Conservation (phyloP, 2,329 filamentous ascomycete species). For the Sphaerulina musiva region DNA sequence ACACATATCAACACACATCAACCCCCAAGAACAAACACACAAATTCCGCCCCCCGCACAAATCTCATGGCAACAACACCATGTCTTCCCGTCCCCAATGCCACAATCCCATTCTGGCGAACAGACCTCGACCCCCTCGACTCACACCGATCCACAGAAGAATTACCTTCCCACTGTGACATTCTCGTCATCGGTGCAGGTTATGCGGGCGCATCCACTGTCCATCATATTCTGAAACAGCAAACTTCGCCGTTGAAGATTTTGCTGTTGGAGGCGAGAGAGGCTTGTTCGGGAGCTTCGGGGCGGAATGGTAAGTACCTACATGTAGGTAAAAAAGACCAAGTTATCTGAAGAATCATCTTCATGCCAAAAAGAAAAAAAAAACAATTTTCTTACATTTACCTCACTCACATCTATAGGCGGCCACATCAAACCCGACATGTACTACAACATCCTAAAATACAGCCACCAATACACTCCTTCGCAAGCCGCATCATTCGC, state of each 20-base stretch:
- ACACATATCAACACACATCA: too few relatives aligned
- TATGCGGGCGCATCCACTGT: slow-evolving; percentile 17
- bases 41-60: too few relatives aligned
- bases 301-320: slow-evolving; percentile 18
- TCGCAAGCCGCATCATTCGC: slow-evolving; percentile 21
- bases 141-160: slow-evolving; percentile 57
- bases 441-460: slow-evolving; percentile 4
- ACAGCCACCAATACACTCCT: slow-evolving; percentile 15
- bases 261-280: slow-evolving; percentile 21
- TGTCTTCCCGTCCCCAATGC: background rate
- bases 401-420: background rate
- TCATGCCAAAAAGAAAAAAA: too few relatives aligned
- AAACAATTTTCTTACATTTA: too few relatives aligned
- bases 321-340: background rate
- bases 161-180: slow-evolving; percentile 35
- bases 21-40: too few relatives aligned
- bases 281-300: slow-evolving; percentile 22
- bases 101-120: slow-evolving; percentile 37
- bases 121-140: slow-evolving; percentile 36
- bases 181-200: slow-evolving; percentile 23
- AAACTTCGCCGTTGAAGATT: slow-evolving; percentile 1
- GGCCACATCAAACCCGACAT: slow-evolving; percentile 14
- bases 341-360: too few relatives aligned
- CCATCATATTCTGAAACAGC: slow-evolving; percentile 16
- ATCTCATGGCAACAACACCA: background rate